Base-by-base conservation (phyloP, 2,329 filamentous ascomycete genomes). In the Lecanicillium sp. region DNA sequence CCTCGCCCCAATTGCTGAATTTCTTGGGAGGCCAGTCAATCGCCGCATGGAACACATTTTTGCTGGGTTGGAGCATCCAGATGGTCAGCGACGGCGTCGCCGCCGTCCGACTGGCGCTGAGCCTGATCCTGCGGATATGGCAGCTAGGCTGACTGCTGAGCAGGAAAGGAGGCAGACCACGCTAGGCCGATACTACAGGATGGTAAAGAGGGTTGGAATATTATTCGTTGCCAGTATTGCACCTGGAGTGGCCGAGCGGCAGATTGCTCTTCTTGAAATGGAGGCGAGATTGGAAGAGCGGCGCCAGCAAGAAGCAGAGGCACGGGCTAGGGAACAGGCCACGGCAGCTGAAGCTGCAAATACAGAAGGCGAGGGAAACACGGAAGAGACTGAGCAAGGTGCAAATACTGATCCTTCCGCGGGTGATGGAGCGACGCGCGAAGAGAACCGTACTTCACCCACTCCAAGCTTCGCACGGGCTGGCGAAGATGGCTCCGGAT, bases 151-250 rank as follows among this genome's bases (percentile, higher is more conserved):
- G 7, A 57, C 80, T 3, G 69, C 49, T n/a, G 50, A 61, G 36
- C 53, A 51, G 12, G 53, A 49, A 20, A 51, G 45, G 4, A 55
- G 49, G 4, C 53, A 53, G 16, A 50, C 45, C 11, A 63, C 60
- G 60, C 29, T 63, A 18, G 29, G 51, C 9, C 48, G 47, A 8
- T 70, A 73, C 40, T 55, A 72, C 5, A 64, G 76, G 41, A 62
- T 74, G 9, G 50, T 75, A 6, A 77, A 83, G 56, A 69, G 78
- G 45, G 72, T 76, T 14, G 65, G 73, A 0, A 65, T 82, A 13
- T 61, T 83, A 17, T 82, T 83, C 49, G 60, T 83, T 16, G 78
- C 78, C 15, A 83, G 78, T 51, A 70, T 83, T 43, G 75, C 78
- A 2, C 78, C 78, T 1, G 78, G 78, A 9, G 69, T 83, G 17